phyloP scores from a whole-genome alignment of 2,329 filamentous ascomycete species.

The Alternaria hordeiaustralica region DNA sequence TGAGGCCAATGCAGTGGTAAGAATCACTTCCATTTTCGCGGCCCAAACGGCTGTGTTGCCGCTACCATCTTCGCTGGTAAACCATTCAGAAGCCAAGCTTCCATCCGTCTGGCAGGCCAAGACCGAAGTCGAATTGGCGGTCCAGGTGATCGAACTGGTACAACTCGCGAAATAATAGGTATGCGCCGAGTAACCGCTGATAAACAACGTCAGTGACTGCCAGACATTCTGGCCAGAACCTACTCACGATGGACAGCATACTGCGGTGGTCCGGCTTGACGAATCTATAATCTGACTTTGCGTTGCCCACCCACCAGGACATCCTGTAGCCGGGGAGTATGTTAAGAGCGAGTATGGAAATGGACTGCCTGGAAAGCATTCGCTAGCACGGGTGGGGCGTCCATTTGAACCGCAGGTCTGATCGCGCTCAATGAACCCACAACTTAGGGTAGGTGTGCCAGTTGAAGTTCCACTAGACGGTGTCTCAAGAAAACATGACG shows the following conservation, averaged over 20 bases:
- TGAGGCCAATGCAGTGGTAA: background rate
- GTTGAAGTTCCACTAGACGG: background rate
- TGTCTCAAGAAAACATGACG: background rate
- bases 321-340: background rate
- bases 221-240: background rate
- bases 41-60: background rate
- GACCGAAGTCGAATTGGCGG: background rate
- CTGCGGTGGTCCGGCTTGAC: background rate
- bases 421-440: background rate
- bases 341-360: background rate
- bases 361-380: background rate
- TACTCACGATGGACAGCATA: slow-evolving; percentile 3
- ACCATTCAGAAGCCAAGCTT: background rate
- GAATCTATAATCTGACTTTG: background rate
- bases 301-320: background rate
- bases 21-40: background rate
- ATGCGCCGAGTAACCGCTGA: background rate
- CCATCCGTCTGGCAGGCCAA: background rate
- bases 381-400: background rate
- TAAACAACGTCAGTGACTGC: background rate
- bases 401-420: background rate
- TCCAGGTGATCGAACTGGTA: background rate
- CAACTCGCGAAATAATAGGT: background rate
- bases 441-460: background rate
- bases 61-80: background rate